Evolutionary conservation across 2,329 filamentous ascomycete genomes (phyloP).

Genomic region (Arthrobotrys iridis): DNA sequence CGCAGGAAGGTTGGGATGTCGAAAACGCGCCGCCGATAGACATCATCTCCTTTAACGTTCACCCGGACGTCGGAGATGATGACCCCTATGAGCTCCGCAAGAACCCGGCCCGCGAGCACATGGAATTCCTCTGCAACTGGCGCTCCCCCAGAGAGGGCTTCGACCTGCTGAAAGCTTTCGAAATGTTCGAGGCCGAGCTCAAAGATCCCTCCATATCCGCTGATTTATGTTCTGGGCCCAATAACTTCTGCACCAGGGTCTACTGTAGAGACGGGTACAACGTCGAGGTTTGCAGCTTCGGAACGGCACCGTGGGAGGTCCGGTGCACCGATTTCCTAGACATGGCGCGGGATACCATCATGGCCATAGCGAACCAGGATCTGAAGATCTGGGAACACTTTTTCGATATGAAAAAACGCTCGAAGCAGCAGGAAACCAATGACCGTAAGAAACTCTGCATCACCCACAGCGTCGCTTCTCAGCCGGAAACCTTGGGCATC

Average conservation of each 20-base stretch:
- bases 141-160: constrained; percentile 14
- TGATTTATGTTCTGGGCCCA: constrained; percentile 29
- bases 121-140: constrained; percentile 46
- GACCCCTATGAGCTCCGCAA: constrained; percentile 17
- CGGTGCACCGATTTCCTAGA: constrained; percentile 4
- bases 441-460: constrained; percentile 38
- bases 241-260: constrained; percentile 32
- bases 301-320: constrained; percentile 18
- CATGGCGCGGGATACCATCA: constrained; percentile 16
- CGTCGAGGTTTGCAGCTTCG: constrained; percentile 32
- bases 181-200: not conserved
- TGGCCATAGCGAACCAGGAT: constrained; percentile 16
- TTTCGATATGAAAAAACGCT: not conserved
- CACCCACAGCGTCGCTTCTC: constrained; percentile 14
- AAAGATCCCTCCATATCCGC: not conserved
- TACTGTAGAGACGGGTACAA: constrained; percentile 3
- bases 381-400: constrained; percentile 3
- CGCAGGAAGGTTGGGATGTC: not conserved
- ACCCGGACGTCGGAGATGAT: not conserved
- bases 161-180: not conserved
- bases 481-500: constrained; percentile 27
- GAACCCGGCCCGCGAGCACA: constrained; percentile 28
- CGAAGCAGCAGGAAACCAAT: constrained; percentile 17
- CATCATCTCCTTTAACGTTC: constrained; percentile 28
- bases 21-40: not conserved